Percentiles rank a stretch among this genome's conserved stretches.
These are phyloP conservation scores for Candida sp. DNA, from an alignment of 1,139 yeast genomes.

Conservation along the genomic window DNA sequence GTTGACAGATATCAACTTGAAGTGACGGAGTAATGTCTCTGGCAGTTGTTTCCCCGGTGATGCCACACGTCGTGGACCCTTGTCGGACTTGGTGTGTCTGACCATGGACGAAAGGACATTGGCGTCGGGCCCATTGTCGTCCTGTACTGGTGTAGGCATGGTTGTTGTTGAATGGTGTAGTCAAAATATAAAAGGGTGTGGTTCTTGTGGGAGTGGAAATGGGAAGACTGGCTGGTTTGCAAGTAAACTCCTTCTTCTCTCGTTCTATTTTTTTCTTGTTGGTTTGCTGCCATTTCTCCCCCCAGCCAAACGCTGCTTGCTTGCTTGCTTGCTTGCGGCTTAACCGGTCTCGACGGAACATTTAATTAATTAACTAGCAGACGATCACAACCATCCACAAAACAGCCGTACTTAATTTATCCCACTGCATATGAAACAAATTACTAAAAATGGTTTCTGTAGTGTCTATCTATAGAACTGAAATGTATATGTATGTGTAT, in stretches of 20 bases:
- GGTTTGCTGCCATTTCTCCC: not conserved
- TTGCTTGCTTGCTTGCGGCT: not conserved
- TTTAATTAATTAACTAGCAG: not conserved
- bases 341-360: not conserved
- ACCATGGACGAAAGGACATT: slow-evolving; percentile 3
- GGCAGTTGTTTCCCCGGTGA: not conserved
- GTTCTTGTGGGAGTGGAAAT: not conserved
- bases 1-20: slow-evolving; percentile 74
- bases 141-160: not conserved
- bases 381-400: not conserved
- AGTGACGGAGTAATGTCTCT: slow-evolving; percentile 21
- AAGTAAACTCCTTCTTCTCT: no score
- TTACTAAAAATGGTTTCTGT: not conserved
- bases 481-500: not conserved
- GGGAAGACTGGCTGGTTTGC: not conserved
- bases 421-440: not conserved
- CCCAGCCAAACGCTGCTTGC: no score
- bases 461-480: slow-evolving; percentile 5
- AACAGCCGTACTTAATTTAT: not conserved
- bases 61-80: not conserved
- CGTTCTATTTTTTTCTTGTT: not conserved
- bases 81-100: not conserved
- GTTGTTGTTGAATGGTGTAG: no score
- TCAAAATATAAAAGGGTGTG: not conserved
- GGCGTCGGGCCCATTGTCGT: not conserved